Conservation (phyloP, 208 protist species). For the Acanthamoeba healyi region DNA sequence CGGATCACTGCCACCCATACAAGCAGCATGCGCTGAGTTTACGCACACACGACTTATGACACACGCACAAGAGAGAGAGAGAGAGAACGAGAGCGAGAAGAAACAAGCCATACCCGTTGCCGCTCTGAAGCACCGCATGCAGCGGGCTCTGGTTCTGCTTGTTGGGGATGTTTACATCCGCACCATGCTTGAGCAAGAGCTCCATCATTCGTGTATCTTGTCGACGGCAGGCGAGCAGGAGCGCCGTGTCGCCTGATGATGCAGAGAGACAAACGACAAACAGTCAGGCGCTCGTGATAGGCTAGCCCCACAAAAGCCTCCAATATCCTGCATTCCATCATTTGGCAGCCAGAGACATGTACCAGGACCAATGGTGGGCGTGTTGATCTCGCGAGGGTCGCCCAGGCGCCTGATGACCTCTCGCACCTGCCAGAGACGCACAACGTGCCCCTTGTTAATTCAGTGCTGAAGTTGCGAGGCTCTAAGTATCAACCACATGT, state of each 20-base stretch:
- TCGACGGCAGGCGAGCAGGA: neutral
- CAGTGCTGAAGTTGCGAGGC: no score
- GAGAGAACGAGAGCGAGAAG: neutral
- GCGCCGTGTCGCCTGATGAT: slow-evolving; percentile 21
- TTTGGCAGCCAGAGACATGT: neutral
- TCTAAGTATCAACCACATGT: no score
- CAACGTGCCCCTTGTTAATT: no score
- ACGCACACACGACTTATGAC: no score
- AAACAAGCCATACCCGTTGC: neutral
- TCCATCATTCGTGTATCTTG: slow-evolving; percentile 31
- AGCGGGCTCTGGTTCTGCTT: neutral
- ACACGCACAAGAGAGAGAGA: no score
- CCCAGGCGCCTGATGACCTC: slow-evolving; percentile 16
- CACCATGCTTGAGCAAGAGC: slow-evolving; percentile 4
- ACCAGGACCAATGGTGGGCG: neutral
- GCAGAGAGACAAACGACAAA: no score
- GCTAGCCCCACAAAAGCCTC: neutral
- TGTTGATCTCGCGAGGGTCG: neutral
- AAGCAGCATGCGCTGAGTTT: no score
- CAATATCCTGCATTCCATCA: neutral
- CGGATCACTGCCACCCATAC: slow-evolving; percentile 13
- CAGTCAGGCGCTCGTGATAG: no score
- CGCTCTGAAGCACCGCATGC: neutral
- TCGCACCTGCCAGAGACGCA: neutral
- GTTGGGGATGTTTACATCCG: neutral